These are phyloP conservation scores for Rhamnella rubrinervis DNA, from an alignment of 331 rosid species.

Conservation along the genomic window DNA sequence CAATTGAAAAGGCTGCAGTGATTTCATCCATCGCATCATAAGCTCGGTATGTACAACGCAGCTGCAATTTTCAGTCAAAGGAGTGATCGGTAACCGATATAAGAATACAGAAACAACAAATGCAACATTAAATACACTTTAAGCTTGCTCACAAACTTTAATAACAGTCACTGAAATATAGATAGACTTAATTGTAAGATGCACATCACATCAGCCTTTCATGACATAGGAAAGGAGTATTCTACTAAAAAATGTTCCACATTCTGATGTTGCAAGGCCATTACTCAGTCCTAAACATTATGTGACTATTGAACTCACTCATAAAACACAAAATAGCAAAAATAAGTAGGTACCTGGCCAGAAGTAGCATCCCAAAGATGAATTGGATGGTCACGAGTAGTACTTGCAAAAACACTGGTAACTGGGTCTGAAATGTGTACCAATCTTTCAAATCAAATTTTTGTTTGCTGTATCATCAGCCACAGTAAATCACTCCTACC, in stretches of 20 bases:
- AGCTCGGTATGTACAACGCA: conserved; percentile 94
- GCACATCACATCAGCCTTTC: neutral
- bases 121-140: too few relatives aligned
- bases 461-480: conserved; percentile 2
- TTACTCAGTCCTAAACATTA: neutral
- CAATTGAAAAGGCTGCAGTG: conserved; percentile 83
- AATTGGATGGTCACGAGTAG: conserved; percentile 92
- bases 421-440: conserved; percentile 59
- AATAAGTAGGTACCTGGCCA: conserved; percentile 61
- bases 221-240: neutral
- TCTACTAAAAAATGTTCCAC: neutral
- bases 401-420: conserved; percentile 82
- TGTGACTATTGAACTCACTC: neutral
- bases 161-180: neutral
- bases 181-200: neutral
- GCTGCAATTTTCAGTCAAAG: conserved; percentile 49
- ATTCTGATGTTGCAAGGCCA: neutral
- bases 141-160: neutral
- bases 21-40: conserved; percentile 97
- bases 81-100: conserved; percentile 21
- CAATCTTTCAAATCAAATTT: conserved; percentile 28
- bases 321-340: conserved; percentile 9
- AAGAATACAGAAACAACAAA: neutral
- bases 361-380: conserved; percentile 97
- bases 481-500: neutral